phyloP scores from a whole-genome alignment of 225 moss, liverwort and hornwort species.

The Marchantia paleacea region DNA sequence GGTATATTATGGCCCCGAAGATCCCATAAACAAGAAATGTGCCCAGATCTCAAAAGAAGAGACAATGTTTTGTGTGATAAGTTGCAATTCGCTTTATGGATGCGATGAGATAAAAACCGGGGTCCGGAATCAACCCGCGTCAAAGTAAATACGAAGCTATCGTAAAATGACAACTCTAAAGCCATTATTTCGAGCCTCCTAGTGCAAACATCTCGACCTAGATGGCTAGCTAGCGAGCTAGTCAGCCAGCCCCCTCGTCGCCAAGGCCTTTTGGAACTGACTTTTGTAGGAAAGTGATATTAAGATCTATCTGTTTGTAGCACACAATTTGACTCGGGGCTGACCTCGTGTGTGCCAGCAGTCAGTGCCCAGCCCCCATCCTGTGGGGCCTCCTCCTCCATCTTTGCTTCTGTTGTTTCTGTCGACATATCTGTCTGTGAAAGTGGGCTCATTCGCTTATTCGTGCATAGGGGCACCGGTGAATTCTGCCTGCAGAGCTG shows the following conservation, averaged over 20 bases:
- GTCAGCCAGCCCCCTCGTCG: not conserved
- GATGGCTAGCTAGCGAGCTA: not conserved
- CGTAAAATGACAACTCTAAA: not conserved
- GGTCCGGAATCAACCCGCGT: not conserved
- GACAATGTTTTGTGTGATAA: conserved; percentile 4
- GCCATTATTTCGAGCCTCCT: not conserved
- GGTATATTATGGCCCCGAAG: not conserved
- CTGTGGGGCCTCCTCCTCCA: not conserved
- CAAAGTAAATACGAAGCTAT: not conserved
- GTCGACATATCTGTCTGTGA: not conserved
- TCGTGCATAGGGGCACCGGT: too few species aligned
- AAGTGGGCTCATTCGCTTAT: not conserved
- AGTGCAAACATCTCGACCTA: not conserved
- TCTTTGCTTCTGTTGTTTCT: not conserved
- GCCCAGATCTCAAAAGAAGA: conserved; percentile 1
- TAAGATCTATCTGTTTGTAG: not conserved
- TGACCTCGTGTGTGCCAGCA: conserved; percentile 2
- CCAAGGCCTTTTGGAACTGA: not conserved
- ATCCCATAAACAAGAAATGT: not conserved
- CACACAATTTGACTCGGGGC: not conserved
- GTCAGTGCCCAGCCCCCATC: not conserved
- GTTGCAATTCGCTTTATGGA: not conserved
- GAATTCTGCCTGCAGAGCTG: too few species aligned
- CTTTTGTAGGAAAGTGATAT: not conserved
- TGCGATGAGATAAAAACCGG: not conserved